Conservation (phyloP, 352 stramenopile species). For the Phytophthora cactorum region DNA sequence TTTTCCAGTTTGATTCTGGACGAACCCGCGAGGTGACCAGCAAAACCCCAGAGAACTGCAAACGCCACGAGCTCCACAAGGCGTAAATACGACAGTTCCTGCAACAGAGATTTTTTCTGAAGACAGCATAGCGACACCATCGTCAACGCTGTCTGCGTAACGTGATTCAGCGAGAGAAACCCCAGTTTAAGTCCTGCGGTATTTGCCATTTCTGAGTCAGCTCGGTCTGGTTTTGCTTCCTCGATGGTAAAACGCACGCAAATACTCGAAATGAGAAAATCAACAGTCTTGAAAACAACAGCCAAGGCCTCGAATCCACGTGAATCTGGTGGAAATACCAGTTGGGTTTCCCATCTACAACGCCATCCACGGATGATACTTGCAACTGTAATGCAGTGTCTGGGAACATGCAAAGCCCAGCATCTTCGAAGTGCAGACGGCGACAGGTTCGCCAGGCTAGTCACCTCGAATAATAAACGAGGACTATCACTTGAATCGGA, state of each 20-base stretch:
- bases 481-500: not conserved
- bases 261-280: conserved; percentile 37
- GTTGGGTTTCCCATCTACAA: conserved; percentile 25
- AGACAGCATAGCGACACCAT: conserved; percentile 49
- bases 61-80: conserved; percentile 49
- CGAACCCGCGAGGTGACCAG: conserved; percentile 46
- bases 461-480: conserved; percentile 37
- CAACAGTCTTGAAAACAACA: conserved; percentile 35
- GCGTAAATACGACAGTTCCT: conserved; percentile 34
- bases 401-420: conserved; percentile 25
- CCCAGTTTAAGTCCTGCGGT: conserved; percentile 31
- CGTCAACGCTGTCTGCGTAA: conserved; percentile 43
- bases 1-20: conserved; percentile 57
- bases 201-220: not conserved
- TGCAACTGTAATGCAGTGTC: conserved; percentile 21
- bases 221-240: conserved; percentile 13
- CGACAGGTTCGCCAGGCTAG: conserved; percentile 23
- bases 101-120: conserved; percentile 39
- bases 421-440: conserved; percentile 29
- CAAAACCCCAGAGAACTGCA: conserved; percentile 57
- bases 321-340: conserved; percentile 21
- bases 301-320: conserved; percentile 24
- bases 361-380: conserved; percentile 33
- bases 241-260: conserved; percentile 39
- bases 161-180: conserved; percentile 48